These are phyloP conservation scores for Mycoemilia scoparia DNA, from an alignment of 192 early-diverging fungal species.

Conservation along the genomic window DNA sequence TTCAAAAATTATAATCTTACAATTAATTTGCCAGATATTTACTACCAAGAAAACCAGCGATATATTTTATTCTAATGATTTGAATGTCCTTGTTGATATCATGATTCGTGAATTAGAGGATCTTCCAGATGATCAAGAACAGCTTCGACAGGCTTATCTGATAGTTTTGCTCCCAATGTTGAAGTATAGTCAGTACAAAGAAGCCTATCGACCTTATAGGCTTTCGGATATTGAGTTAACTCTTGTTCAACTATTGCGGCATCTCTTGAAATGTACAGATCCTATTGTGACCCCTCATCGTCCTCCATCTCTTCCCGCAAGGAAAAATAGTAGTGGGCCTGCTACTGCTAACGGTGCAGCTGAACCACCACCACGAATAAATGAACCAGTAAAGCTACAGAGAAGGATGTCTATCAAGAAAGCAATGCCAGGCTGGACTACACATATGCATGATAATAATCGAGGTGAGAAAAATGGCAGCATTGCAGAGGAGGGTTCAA, in stretches of 20 bases:
- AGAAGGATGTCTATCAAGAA: no score
- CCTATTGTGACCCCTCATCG: no score
- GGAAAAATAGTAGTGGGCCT: no score
- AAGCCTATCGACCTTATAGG: conserved; percentile 14
- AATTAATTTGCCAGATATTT: conserved; percentile 55
- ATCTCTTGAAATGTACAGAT: no score
- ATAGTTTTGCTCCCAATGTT: conserved; percentile 44
- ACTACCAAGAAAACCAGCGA: conserved; percentile 34
- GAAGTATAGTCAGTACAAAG: conserved; percentile 36
- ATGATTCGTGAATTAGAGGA: conserved; percentile 64
- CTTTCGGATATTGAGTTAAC: conserved; percentile 28
- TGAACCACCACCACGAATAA: no score
- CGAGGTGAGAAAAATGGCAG: no score
- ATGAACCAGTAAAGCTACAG: no score
- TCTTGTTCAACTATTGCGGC: conserved; percentile 19
- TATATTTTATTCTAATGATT: conserved; percentile 88
- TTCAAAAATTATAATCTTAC: conserved; percentile 33
- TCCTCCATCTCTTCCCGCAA: no score
- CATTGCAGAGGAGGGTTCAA: no score
- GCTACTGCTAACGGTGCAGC: no score
- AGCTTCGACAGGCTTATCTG: conserved; percentile 49
- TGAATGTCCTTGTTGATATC: conserved; percentile 72
- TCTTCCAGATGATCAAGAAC: conserved; percentile 44
- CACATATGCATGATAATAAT: no score
- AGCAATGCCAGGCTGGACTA: no score